Evolutionary conservation across 306 rosid genomes (phyloP).

Genomic region (Cicer pinnatifidum): DNA sequence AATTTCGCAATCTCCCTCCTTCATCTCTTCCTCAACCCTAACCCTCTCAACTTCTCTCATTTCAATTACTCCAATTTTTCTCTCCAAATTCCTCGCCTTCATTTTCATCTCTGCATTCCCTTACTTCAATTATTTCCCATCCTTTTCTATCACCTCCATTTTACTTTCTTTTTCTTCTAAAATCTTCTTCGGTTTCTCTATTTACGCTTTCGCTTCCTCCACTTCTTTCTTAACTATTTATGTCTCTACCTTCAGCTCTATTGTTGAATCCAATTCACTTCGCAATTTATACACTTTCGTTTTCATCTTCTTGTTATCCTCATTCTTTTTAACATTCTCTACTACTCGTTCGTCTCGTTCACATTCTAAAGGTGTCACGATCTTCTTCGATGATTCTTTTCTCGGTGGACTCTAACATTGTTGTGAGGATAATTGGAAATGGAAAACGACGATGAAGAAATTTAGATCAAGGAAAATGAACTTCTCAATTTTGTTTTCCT

Average conservation of each 20-base stretch:
- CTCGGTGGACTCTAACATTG: constrained; percentile 53
- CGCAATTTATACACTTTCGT: constrained; percentile 33
- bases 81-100: constrained; percentile 78
- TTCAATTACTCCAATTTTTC: constrained; percentile 57
- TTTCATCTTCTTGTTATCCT: constrained; percentile 45
- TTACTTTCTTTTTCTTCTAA: constrained; percentile 53
- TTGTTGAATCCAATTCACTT: constrained; percentile 47
- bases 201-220: constrained; percentile 48
- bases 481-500: too few species aligned
- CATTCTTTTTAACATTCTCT: constrained; percentile 50
- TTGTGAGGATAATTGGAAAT: not conserved
- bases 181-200: constrained; percentile 40
- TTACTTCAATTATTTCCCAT: constrained; percentile 52
- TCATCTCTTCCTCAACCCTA: constrained; percentile 68
- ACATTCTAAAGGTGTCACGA: constrained; percentile 49
- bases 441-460: not conserved
- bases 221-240: constrained; percentile 55
- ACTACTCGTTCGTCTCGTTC: constrained; percentile 51
- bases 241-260: constrained; percentile 59
- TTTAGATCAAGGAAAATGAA: not conserved
- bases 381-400: not conserved
- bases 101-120: constrained; percentile 55
- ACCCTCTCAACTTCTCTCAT: constrained; percentile 65
- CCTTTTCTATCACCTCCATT: constrained; percentile 57
- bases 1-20: constrained; percentile 59